Base-by-base conservation (phyloP, 2,329 filamentous ascomycete genomes). In the Pyricularia sp. region DNA sequence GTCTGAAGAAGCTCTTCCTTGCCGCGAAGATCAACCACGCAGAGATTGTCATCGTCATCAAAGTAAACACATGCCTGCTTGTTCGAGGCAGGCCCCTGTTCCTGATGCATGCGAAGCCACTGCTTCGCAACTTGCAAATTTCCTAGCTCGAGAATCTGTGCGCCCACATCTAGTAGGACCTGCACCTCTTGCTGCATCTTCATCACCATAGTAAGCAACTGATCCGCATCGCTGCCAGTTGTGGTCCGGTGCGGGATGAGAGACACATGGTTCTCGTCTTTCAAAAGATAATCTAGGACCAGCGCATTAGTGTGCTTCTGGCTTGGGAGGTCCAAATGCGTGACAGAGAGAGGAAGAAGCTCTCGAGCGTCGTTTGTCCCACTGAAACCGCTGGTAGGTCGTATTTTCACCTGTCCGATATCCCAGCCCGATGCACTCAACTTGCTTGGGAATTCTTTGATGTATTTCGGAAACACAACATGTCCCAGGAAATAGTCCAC, bases 141-240 rank as follows among this genome's bases (percentile, higher is more conserved):
- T 19, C 75, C 77, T 0, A 87, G 73, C 33, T 91, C 88, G 0
- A 92, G 72, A 5, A 92, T 82, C 62, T 88, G 84, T 0, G 89
- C 88, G 0, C 89, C 88, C 0, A 89, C 87, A 67, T 92, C 88
- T 0, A 92, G 76, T 0, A 92, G 81, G 0, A 91, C 87, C 0
- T 80, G 78, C 0, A 82, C 76, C 0, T 74, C 71, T 0, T 75
- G 74, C 0, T 75, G 59, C 60, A 82, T 72, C 0, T 60, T 60
- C 0, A 75, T 71, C 0, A 88, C 75, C 4, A 78, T 71, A 0
- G 72, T 35, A 0, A 91, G 69, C 0, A 89, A 69, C 1, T 70
- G 66, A 12, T 78, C 22, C 70, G 0, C 78, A 78, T 63, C 79
- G 71, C 0, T 73, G 72, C 31, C 7, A 57, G 63, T 9, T 22